Evolutionary conservation across 768 basidiomycete genomes (phyloP).

Genomic region (Amanita inopinata): DNA sequence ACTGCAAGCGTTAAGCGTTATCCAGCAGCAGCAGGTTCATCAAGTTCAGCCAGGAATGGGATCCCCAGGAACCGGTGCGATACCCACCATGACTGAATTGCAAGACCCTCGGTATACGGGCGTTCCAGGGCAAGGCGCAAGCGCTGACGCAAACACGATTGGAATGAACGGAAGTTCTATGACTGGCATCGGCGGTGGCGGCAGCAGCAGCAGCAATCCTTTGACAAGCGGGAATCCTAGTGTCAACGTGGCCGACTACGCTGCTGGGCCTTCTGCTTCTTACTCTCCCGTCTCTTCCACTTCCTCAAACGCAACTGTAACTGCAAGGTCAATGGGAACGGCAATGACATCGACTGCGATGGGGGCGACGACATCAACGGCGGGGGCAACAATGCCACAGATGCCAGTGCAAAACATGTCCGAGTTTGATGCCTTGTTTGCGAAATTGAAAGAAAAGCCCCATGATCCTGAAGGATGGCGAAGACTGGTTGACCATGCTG

Average conservation of each 20-base stretch:
- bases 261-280: too few relatives aligned
- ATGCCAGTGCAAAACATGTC: constrained; percentile 12
- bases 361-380: too few relatives aligned
- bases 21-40: not conserved
- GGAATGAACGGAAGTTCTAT: not conserved
- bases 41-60: not conserved
- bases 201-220: too few relatives aligned
- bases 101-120: not conserved
- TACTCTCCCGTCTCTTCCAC: too few relatives aligned
- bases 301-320: too few relatives aligned
- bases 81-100: not conserved
- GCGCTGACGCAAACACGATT: not conserved
- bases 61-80: not conserved
- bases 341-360: too few relatives aligned
- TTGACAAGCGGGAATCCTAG: too few relatives aligned
- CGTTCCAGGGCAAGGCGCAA: not conserved
- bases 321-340: too few relatives aligned
- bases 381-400: constrained; percentile 1
- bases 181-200: not conserved
- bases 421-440: constrained; percentile 59
- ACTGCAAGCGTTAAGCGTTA: constrained; percentile 21
- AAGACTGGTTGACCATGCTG: constrained; percentile 66
- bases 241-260: too few relatives aligned
- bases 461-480: constrained; percentile 76
- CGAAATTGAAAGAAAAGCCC: constrained; percentile 55